Base-by-base conservation (phyloP, 2,329 filamentous ascomycete species). In the Neurospora sp. region DNA sequence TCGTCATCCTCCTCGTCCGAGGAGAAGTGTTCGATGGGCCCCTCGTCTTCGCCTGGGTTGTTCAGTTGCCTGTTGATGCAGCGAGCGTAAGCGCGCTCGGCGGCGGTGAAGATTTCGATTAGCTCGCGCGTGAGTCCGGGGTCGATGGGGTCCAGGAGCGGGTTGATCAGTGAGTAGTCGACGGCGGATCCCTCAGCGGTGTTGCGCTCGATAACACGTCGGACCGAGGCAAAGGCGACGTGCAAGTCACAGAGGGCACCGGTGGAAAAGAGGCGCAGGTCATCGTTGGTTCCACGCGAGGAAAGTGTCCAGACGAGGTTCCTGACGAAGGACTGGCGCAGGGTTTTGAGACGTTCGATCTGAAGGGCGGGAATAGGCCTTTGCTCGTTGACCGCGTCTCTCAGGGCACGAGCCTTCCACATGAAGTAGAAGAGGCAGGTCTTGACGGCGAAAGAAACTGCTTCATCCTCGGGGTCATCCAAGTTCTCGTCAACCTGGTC, bases 381-480 rank as follows among this genome's bases (percentile, higher is more conserved):
- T 62, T 88, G 85, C 36, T 84, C 83, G 17, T 84, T 81, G 42
- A 92, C 79, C 17, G 85, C 79, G 69, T 84, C 82, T 72, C 84
- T 83, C 71, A 93, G 76, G 68, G 85, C 83, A 68, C 88, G 87
- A 28, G 91, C 86, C 78, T 96, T 95, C 96, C 96, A 99, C 89
- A 97, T 93, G 78, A 97, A 97, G 81, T 97, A 98, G 80, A 96
- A 93, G 66, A 93, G 85, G 68, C 91, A 85, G 1, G 90, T 86
- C 73, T 91, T 91, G 76, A 96, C 91, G 38, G 93, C 90, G 75
- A 90, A 91, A 1, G 88, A 84, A 7, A 93, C 89, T 62, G 96
- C 84, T 73, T 92, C 89, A 74, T 96, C 92, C 79, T 98, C 95
- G 13, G 92, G 83, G 62, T 89, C 89, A 73, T 93, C 91, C 36